Base-by-base conservation (phyloP, 441 rosid species). In the Syzygium malaccense region DNA sequence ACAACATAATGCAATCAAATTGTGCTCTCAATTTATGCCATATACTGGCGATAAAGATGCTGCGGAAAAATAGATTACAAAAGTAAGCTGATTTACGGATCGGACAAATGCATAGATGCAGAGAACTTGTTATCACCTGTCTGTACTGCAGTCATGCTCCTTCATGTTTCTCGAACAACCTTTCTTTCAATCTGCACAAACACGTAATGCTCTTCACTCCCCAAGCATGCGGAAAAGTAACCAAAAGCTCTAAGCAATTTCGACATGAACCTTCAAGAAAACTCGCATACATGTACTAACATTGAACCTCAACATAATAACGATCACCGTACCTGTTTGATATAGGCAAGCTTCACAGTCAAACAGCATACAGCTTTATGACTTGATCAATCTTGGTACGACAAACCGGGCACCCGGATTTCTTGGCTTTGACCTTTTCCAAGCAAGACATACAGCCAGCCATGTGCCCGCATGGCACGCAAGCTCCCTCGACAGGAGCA, bases 391-490 rank as follows among this genome's bases (percentile, higher is more conserved):
- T 96, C 94, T 94, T 94, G 68, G 98, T 91, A 26, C 99, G 99
- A 87, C 99, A 96, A 17, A 98, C 96, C 1, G 99, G 99, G 94
- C 99, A 97, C 87, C 99, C 98, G 96, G 97, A 94, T 88, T 98
- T 95, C 92, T 97, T 97, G 90, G 94, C 92, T 92, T 93, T 95
- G 93, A 98, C 88, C 94, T 98, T 98, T 17, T 93, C 95, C 91
- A 98, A 90, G 92, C 98, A 97, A 83, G 99, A 92, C 96, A 98
- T 95, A 88, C 99, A 98, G 51, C 99, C 99, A 0, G 96, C 98
- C 89, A 97, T 96, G 91, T 98, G 99, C 56, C 99, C 99, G 86
- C 99, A 98, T 17, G 99, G 99, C 32, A 97, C 94, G 80, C 99
- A 98, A 13, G 96, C 99, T 13, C 97, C 99, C 91, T 98, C 96